Evolutionary conservation across 2,329 filamentous ascomycete genomes (phyloP).

Genomic region (Venturia effusa): DNA sequence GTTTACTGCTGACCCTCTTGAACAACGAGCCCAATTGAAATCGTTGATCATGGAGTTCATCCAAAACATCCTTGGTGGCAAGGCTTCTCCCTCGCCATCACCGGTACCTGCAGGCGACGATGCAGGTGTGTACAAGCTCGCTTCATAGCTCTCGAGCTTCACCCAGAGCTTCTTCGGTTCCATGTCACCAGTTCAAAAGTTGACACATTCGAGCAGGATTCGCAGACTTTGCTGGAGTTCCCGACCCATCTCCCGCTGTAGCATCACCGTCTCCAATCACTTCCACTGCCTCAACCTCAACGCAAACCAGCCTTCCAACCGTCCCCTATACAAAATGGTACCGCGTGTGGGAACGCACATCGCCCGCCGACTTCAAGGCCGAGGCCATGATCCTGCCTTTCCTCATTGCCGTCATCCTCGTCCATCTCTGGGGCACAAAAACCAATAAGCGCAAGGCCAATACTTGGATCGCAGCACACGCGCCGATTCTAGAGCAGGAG

Average conservation of each 20-base stretch:
- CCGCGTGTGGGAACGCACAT: slow-evolving; percentile 85
- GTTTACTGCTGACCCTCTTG: not conserved
- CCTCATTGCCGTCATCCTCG: slow-evolving; percentile 60
- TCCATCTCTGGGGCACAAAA: slow-evolving; percentile 73
- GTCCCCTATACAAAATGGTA: slow-evolving; percentile 91
- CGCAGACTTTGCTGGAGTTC: slow-evolving; percentile 78
- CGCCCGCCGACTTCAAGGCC: slow-evolving; percentile 70
- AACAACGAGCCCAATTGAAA: not conserved
- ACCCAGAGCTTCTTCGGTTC: not conserved
- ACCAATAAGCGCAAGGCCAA: slow-evolving; percentile 71
- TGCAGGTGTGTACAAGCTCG: not conserved
- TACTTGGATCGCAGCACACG: slow-evolving; percentile 68
- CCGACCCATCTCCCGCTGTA: slow-evolving; percentile 48
- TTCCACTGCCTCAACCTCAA: slow-evolving; percentile 21
- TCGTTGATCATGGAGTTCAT: slow-evolving; percentile 9
- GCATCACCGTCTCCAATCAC: slow-evolving; percentile 33
- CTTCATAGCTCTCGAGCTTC: not conserved
- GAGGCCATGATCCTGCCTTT: slow-evolving; percentile 74
- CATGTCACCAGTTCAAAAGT: not conserved
- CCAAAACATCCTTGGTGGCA: slow-evolving; percentile 9
- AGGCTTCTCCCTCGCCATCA: not conserved
- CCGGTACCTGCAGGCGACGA: slow-evolving; percentile 3
- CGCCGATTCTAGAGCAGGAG: slow-evolving; percentile 61
- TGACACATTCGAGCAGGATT: slow-evolving; percentile 54
- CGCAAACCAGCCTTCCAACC: slow-evolving; percentile 31